These are phyloP conservation scores for Penicillium malachiteum DNA, from an alignment of 495 filamentous ascomycete species.

Conservation along the genomic window DNA sequence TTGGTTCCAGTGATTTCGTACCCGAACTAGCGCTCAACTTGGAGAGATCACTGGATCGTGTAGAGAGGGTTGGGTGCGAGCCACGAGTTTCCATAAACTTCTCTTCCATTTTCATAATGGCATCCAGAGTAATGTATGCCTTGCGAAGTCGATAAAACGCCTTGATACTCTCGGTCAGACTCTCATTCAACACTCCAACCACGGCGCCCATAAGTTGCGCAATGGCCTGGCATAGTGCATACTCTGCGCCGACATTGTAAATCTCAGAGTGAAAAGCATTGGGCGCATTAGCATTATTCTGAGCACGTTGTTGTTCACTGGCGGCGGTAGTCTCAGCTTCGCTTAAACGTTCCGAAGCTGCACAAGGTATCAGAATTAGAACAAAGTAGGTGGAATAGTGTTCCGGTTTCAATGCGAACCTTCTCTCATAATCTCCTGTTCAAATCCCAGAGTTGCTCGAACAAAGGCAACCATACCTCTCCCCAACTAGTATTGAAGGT, in stretches of 20 bases:
- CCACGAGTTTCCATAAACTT: constrained; percentile 49
- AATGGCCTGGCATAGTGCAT: constrained; percentile 73
- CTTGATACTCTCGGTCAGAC: constrained; percentile 84
- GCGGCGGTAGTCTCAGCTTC: constrained; percentile 80
- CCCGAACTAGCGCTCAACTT: constrained; percentile 10
- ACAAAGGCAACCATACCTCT: constrained; percentile 81
- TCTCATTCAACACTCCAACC: constrained; percentile 86
- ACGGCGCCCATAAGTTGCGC: constrained; percentile 88
- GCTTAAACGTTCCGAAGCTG: constrained; percentile 68
- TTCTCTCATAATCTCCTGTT: constrained; percentile 91
- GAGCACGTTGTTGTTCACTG: constrained; percentile 72
- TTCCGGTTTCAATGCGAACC: constrained; percentile 32
- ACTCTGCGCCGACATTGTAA: constrained; percentile 83
- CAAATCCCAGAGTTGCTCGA: constrained; percentile 83
- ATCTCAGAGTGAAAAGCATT: constrained; percentile 58
- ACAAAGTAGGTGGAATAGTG: background rate
- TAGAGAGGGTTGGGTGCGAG: constrained; percentile 12
- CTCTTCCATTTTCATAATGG: constrained; percentile 64
- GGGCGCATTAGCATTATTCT: constrained; percentile 47
- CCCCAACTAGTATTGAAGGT: constrained; percentile 58
- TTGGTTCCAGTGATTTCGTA: constrained; percentile 14
- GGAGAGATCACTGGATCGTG: constrained; percentile 17
- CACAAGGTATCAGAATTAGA: background rate
- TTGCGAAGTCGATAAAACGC: constrained; percentile 93
- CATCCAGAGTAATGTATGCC: constrained; percentile 81